phyloP scores from a whole-genome alignment of 2,329 filamentous ascomycete species.

The Diplocarpon rosae region DNA sequence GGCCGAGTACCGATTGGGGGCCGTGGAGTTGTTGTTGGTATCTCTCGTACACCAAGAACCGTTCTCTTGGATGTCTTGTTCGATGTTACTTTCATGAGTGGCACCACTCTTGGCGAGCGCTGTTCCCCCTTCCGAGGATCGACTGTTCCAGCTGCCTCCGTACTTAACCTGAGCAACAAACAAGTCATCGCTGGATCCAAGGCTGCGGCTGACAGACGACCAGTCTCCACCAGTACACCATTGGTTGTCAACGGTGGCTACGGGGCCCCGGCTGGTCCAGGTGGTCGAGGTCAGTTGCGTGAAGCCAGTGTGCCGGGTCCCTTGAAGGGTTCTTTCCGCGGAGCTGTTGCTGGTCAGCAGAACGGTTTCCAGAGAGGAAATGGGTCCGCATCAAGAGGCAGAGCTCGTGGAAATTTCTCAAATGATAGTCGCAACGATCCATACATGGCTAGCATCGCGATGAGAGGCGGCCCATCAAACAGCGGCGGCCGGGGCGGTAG shows the following conservation, averaged over 20 bases:
- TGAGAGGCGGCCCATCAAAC: conserved; percentile 6
- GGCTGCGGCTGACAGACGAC: conserved; percentile 42
- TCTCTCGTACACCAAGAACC: conserved; percentile 76
- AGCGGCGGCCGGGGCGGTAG: conserved; percentile 15
- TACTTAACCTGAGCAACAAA: conserved; percentile 74
- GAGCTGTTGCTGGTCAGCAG: conserved; percentile 39
- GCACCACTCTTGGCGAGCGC: conserved; percentile 79
- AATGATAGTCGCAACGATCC: conserved; percentile 19
- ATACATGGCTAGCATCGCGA: background rate
- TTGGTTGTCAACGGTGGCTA: conserved; percentile 38
- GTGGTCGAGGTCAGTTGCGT: conserved; percentile 49
- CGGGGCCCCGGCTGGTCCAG: conserved; percentile 42
- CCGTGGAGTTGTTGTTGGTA: conserved; percentile 85
- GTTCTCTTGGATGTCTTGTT: conserved; percentile 86
- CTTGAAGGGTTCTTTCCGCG: conserved; percentile 46
- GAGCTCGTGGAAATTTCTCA: conserved; percentile 27
- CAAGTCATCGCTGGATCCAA: conserved; percentile 67
- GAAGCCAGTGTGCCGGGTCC: conserved; percentile 45
- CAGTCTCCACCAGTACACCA: conserved; percentile 35
- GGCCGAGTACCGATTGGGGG: conserved; percentile 91
- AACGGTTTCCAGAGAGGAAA: conserved; percentile 32
- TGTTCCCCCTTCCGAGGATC: conserved; percentile 91
- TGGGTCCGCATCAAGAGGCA: conserved; percentile 23
- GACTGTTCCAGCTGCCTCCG: conserved; percentile 77
- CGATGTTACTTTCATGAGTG: conserved; percentile 93